phyloP scores from a whole-genome alignment of 2,329 filamentous ascomycete species.

The Ceratocystis eucalypticola region DNA sequence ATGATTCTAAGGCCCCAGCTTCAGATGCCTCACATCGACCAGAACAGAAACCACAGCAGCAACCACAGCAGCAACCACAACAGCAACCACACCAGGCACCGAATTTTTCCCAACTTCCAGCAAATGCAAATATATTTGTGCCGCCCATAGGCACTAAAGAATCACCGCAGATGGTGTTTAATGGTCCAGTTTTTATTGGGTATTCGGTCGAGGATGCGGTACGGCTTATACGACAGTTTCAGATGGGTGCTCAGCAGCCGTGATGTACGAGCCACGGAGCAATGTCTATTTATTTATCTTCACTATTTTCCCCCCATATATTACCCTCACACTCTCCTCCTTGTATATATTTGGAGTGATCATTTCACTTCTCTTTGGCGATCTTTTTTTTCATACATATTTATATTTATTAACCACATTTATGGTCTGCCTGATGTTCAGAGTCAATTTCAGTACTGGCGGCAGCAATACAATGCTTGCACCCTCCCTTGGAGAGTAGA shows the following conservation, averaged over 20 bases:
- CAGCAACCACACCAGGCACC: constrained; percentile 22
- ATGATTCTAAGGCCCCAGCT: constrained; percentile 23
- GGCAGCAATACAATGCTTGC: no score
- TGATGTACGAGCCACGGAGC: no score
- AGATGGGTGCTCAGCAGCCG: constrained; percentile 20
- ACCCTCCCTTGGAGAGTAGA: no score
- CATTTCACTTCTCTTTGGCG: no score
- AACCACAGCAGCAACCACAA: constrained; percentile 23
- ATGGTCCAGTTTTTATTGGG: constrained; percentile 85
- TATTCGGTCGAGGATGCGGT: constrained; percentile 77
- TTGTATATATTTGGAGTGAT: background rate
- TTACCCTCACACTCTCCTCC: background rate
- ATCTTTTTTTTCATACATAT: no score
- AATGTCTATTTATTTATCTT: constrained; percentile 14
- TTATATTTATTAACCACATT: no score
- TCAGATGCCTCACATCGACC: constrained; percentile 40
- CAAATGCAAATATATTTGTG: background rate
- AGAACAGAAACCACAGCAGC: constrained; percentile 26
- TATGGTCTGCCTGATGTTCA: no score
- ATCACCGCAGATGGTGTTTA: constrained; percentile 66
- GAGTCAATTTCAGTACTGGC: no score
- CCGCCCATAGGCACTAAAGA: background rate
- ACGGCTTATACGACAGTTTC: constrained; percentile 53
- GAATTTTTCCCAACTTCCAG: constrained; percentile 5
- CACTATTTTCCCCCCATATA: no score